Base-by-base conservation (phyloP, 768 basidiomycete species). In the Trametes sanguinea region DNA sequence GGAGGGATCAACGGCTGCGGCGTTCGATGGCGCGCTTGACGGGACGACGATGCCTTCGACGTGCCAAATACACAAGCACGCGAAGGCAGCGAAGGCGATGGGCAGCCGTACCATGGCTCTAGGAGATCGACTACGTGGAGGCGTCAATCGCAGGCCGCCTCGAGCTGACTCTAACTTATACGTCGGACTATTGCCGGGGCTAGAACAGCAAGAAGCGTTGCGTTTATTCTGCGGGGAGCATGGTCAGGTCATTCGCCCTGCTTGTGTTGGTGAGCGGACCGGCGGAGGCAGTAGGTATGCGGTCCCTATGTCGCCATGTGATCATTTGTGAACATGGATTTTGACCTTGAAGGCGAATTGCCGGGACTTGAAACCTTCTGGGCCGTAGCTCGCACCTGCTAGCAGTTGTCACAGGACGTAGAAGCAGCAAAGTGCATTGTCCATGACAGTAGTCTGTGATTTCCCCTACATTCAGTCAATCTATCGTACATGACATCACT, bases 1-100 rank as follows among this genome's bases (percentile, higher is more conserved):
- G 6, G 75, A 66, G 9, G 71, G 72, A 52, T 76, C 74, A 22
- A 76, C 67, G 6, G 57, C 33, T 0, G 64, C 65, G 1, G 76
- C 70, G 6, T 56, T 51, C 8, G 73, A 53, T 10, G 76, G 76
- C 9, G 73, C 51, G 14, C 61, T 53, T 0, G 69, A 64, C 3
- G 76, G 76, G 8, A 76, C 67, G 5, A 46, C 51, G 9, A 66
- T 51, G 1, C 44, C 57, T 14, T 37, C 22, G 22, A 35, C 57
- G 13, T 44, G 30, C n/a, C 42, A 22, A 33, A 64, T 22, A 44
- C 50, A 51, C 27, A 64, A 39, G 4, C 58, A 53, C 9, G 47
- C 7, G 7, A 43, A 14, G 42, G 14, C 17, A 30, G 44, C 33
- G 35, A 64, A 17, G 47, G 54, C 29, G 46, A 45, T 14, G 11